phyloP scores from a whole-genome alignment of 176 grass and related monocot species.

The Juncus effusus region DNA sequence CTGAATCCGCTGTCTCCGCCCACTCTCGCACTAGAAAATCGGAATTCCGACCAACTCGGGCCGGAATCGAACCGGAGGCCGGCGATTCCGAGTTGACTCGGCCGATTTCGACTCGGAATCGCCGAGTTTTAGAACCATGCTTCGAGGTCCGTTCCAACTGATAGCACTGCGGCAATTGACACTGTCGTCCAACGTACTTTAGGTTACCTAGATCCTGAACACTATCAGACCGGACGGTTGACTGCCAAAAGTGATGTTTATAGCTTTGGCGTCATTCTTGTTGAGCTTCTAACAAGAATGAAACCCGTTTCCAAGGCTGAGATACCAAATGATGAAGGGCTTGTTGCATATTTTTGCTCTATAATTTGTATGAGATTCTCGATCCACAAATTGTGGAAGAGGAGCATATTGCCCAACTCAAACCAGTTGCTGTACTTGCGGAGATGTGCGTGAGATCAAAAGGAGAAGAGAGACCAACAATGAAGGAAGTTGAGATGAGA shows the following conservation, averaged over 20 bases:
- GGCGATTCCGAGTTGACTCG: too few species aligned
- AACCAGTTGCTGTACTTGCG: slow-evolving; percentile 1
- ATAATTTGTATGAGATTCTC: not conserved
- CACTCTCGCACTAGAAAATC: too few species aligned
- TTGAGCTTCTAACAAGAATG: slow-evolving; percentile 14
- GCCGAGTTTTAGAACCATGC: too few species aligned
- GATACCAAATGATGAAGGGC: not conserved
- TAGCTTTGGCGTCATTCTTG: slow-evolving; percentile 29
- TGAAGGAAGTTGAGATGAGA: slow-evolving; percentile 2
- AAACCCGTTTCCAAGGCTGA: not conserved
- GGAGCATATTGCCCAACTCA: not conserved
- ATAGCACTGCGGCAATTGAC: not conserved
- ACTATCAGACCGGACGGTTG: slow-evolving; percentile 25
- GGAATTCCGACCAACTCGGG: too few species aligned
- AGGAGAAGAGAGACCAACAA: slow-evolving; percentile 2
- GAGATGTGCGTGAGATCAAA: slow-evolving; percentile 6
- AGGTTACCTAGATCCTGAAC: slow-evolving; percentile 35
- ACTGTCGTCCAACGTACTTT: slow-evolving; percentile 26
- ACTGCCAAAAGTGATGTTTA: slow-evolving; percentile 37
- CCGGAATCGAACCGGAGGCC: too few species aligned
- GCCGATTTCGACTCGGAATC: too few species aligned
- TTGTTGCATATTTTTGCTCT: slow-evolving; percentile 1
- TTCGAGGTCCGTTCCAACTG: slow-evolving; percentile 1
- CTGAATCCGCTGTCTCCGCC: too few species aligned
- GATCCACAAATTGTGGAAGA: slow-evolving; percentile 18